Evolutionary conservation across 2,329 filamentous ascomycete genomes (phyloP), one percentile per base, ranked within the genome.

Genomic region (Colletotrichum limetticola): DNA sequence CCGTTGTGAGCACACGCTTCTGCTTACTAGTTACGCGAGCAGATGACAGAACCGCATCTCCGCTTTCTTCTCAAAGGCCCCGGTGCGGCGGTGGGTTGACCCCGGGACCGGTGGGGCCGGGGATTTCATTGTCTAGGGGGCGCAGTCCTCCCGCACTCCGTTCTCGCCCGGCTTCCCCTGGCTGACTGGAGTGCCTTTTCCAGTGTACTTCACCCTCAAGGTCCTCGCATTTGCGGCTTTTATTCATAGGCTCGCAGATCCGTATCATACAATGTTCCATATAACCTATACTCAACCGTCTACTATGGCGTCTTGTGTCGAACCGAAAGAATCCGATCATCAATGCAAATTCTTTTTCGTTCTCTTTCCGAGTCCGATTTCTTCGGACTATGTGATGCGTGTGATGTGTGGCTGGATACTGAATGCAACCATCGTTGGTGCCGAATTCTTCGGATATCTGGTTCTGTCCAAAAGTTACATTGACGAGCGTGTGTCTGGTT

Each of bases 251-350:
- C 24, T 32, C 37, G 57, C 19, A 26, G 56, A 62, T 68, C 28
- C n/a, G 49, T 52, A 49, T 71, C 68, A 57, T 53, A 46, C 1
- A 49, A 57, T 35, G 11, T 22, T 57, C 19, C 66, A 49, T 49
- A 37, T 28, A 52, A 14, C 35, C 52, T 16, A 26, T 19, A 11
- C 24, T 12, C 12, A 35, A 5, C 16, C 5, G 3, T 52, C 26
- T 5, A 24, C 32, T 9, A 57, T 37, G 22, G 14, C 11, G 42
- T 49, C 7, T 19, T n/a, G 8, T 49, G 16, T 49, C 24, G 24
- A 14, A 12, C 19, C 9, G 1, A 22, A 24, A 7, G 30, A 5
- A 42, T 16, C 19, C 7, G 24, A 52, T 52, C 19, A 9, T 11
- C 16, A 42, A 42, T 42, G 2, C 14, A 19, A 42, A 42, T 16